phyloP scores from a whole-genome alignment of 2,329 filamentous ascomycete genomes.

The Coniochaeta sp. region DNA sequence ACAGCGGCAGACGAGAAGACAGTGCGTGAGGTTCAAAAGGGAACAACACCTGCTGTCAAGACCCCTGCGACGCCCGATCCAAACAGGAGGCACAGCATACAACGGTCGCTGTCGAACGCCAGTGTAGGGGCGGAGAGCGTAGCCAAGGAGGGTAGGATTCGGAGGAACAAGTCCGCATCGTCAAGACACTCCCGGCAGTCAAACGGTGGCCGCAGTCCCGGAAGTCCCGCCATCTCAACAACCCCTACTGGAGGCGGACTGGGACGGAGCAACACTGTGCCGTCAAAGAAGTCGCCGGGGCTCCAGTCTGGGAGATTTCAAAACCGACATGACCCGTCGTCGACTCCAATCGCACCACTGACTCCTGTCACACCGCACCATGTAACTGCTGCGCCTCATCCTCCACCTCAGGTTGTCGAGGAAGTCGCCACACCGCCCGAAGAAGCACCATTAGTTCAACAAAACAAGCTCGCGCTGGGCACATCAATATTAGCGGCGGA shows the following conservation, averaged over 20 bases:
- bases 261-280: conserved; percentile 78
- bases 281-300: conserved; percentile 79
- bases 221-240: conserved; percentile 49
- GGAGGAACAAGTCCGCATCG: conserved; percentile 86
- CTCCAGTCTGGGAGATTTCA: conserved; percentile 61
- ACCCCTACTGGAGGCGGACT: conserved; percentile 50
- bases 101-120: conserved; percentile 75
- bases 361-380: conserved; percentile 30
- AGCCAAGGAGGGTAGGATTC: conserved; percentile 68
- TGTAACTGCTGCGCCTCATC: conserved; percentile 41
- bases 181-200: conserved; percentile 79
- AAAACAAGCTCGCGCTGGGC: neutral
- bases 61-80: conserved; percentile 41
- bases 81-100: conserved; percentile 49
- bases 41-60: conserved; percentile 53
- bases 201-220: conserved; percentile 62
- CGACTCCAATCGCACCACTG: conserved; percentile 22
- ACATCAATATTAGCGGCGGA: conserved; percentile 4
- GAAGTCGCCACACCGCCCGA: conserved; percentile 24
- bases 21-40: conserved; percentile 58
- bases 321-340: conserved; percentile 17
- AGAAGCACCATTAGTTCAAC: conserved; percentile 9
- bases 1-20: conserved; percentile 90
- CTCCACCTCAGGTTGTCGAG: conserved; percentile 23
- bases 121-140: conserved; percentile 86